Base-by-base conservation (phyloP, 148 eudicot species). In the Chenopodium suecicum region DNA sequence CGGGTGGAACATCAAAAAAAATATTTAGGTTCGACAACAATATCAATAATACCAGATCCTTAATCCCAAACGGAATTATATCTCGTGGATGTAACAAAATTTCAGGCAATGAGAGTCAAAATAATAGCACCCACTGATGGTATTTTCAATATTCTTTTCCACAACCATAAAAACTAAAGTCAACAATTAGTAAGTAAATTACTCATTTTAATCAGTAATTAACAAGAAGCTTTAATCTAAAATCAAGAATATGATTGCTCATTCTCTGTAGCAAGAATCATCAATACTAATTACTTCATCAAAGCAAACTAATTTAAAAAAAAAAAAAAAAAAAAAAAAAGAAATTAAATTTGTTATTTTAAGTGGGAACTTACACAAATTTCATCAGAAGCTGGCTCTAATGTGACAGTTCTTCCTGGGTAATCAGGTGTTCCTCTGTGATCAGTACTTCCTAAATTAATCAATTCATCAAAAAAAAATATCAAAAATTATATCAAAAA, bases 381-480 rank as follows among this genome's bases (percentile, higher is more conserved):
- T 73, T 96, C 93, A 29, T 88, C 92, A 50, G 85, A 84, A 58
- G 95, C 91, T 86, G 93, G 97, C 84, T 96, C 97, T 84, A 96
- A 73, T 44, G 99, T 96, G 80, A 96, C 99, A 4, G 97, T 92
- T 90, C 99, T 90, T 71, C 99, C 99, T 0, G 99, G 99, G 80
- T 80, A 91, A 46, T 92, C 93, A 7, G 92, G 91, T 20, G 98
- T 96, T 64, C 99, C 99, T 91, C 99, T 88, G 72, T 96, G 99
- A 85, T 96, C 99, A 32, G 99, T 96, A 79, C 99, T 96, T 1
- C 99, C 99, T 95, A 83, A 75, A 79, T 52, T 20, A 77, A 79
- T 48, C 73, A 56, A 84, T 52, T 47, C 52, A 71, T 46, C 46
- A 73, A 16, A 22, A 44, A 72, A 72, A 63, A 73, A 48, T 47